Evolutionary conservation across 2,329 filamentous ascomycete species (phyloP).

Genomic region (Esteya vermicola): DNA sequence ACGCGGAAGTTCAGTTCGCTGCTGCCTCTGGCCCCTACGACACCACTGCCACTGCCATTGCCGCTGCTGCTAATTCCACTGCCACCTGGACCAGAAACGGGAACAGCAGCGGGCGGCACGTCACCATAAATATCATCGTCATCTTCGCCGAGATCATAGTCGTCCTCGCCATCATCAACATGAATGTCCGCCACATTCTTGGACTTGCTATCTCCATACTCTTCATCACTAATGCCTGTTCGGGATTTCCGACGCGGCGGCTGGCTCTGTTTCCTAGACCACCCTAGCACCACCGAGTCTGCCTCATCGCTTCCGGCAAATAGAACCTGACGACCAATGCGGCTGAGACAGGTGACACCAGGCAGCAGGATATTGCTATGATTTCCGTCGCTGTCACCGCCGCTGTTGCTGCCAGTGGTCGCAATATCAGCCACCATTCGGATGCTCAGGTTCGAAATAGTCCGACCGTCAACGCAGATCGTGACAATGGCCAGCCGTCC

Average conservation of each 20-base stretch:
- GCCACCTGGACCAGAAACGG: too few species aligned
- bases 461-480: constrained; percentile 81
- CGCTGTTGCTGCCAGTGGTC: too few species aligned
- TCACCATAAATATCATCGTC: constrained; percentile 54
- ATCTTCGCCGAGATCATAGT: too few species aligned
- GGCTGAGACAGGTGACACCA: constrained; percentile 54
- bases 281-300: constrained; percentile 71
- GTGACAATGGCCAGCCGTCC: constrained; percentile 62
- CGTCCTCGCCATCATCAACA: constrained; percentile 44
- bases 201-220: constrained; percentile 23
- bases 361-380: constrained; percentile 49
- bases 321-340: constrained; percentile 51
- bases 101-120: constrained; percentile 22
- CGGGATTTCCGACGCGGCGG: constrained; percentile 49
- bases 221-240: constrained; percentile 31
- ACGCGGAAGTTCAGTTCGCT: constrained; percentile 60
- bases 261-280: constrained; percentile 52
- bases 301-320: constrained; percentile 79
- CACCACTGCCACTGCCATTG: neutral
- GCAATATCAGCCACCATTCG: too few species aligned
- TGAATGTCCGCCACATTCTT: too few species aligned
- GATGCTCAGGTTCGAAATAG: constrained; percentile 74
- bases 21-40: constrained; percentile 22
- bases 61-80: too few species aligned
- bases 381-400: constrained; percentile 38